phyloP scores from a whole-genome alignment of 768 basidiomycete species.

The Termitomyces sp. region DNA sequence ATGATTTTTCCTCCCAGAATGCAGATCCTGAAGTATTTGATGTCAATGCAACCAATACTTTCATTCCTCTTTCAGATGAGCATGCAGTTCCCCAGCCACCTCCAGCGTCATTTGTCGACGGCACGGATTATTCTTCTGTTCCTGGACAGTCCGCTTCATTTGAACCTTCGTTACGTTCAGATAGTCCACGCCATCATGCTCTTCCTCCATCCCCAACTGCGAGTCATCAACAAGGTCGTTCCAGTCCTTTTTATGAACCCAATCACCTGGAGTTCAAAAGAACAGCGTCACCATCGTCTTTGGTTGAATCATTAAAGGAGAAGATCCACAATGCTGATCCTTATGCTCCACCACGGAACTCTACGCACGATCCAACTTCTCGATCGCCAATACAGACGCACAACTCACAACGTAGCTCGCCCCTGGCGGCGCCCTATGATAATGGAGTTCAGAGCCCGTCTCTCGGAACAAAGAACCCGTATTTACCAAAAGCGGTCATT shows the following conservation, averaged over 20 bases:
- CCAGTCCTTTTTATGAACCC: constrained; percentile 7
- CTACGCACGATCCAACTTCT: not conserved
- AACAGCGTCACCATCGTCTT: constrained; percentile 8
- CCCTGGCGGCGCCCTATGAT: not conserved
- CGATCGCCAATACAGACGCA: constrained; percentile 1
- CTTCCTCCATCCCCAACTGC: constrained; percentile 13
- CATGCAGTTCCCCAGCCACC: not conserved
- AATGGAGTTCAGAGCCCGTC: constrained; percentile 4
- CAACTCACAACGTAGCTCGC: constrained; percentile 7
- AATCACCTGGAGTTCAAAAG: not conserved
- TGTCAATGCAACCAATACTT: not conserved
- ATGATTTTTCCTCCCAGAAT: not conserved
- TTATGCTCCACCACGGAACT: not conserved
- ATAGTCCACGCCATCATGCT: constrained; percentile 8
- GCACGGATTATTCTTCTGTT: not conserved
- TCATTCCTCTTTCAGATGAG: not conserved
- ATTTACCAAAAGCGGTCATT: constrained; percentile 5
- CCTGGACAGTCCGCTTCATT: not conserved
- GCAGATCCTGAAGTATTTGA: not conserved
- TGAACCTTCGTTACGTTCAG: not conserved
- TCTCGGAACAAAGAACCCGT: not conserved
- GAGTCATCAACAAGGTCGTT: not conserved
- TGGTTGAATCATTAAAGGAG: constrained; percentile 1
- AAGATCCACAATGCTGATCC: not conserved
- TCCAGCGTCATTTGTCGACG: not conserved